These are phyloP conservation scores for Ceratocystis albifundus DNA, from an alignment of 2,329 filamentous ascomycete genomes.

Conservation along the genomic window DNA sequence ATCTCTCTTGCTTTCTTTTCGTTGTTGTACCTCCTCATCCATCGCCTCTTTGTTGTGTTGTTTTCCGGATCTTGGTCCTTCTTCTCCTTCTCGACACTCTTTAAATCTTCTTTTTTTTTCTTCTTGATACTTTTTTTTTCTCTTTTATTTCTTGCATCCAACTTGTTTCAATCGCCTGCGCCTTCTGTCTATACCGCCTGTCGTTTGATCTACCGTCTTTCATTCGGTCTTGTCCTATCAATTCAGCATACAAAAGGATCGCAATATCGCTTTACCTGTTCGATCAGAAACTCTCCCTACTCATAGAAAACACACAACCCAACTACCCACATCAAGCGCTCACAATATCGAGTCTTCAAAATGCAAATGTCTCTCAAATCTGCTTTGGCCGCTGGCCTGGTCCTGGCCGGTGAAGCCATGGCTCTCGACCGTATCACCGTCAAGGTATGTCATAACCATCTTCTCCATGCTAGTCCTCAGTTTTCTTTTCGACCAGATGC, in stretches of 20 bases:
- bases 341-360: conserved; percentile 21
- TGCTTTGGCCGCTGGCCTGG: conserved; percentile 32
- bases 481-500: neutral
- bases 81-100: conserved; percentile 16
- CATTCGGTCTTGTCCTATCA: conserved; percentile 10
- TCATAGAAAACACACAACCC: conserved; percentile 4
- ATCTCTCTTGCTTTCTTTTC: conserved; percentile 21
- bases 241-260: conserved; percentile 12
- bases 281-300: neutral
- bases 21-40: conserved; percentile 19
- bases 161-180: conserved; percentile 9
- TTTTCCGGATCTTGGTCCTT: conserved; percentile 5
- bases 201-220: conserved; percentile 21
- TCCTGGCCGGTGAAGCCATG: conserved; percentile 34
- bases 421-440: conserved; percentile 50
- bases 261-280: neutral
- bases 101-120: conserved; percentile 17
- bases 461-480: neutral
- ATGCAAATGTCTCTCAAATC: conserved; percentile 28
- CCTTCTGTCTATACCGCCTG: conserved; percentile 1
- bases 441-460: conserved; percentile 43
- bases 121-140: conserved; percentile 1
- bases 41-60: conserved; percentile 16
- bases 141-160: neutral
- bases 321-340: neutral